phyloP scores from a whole-genome alignment of 305 asterid genomes.

The Striga hermonthica region DNA sequence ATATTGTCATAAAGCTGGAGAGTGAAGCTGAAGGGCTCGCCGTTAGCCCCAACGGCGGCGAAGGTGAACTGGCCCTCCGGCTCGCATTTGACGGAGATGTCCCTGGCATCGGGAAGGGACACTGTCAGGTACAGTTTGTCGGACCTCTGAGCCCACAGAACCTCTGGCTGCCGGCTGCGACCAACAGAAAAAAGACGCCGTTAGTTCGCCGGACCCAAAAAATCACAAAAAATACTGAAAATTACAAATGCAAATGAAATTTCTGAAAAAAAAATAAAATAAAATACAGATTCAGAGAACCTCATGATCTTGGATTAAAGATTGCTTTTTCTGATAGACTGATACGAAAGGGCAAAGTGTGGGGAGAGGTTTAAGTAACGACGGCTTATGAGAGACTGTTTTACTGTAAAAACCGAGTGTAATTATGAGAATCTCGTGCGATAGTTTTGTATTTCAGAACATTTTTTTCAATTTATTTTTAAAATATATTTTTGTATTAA shows the following conservation, averaged over 20 bases:
- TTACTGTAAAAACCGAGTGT: no score
- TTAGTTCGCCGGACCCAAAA: constrained; percentile 1
- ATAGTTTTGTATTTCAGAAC: no score
- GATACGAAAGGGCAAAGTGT: no score
- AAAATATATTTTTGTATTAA: no score
- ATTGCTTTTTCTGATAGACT: no score
- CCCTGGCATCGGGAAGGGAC: constrained; percentile 79
- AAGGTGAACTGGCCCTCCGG: constrained; percentile 56
- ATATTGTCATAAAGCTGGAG: constrained; percentile 63
- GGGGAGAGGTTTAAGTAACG: no score
- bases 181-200: constrained; percentile 27
- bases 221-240: not conserved
- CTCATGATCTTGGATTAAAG: no score
- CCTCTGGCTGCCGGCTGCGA: constrained; percentile 81
- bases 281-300: no score
- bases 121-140: constrained; percentile 79
- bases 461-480: no score
- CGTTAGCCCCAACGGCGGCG: constrained; percentile 62
- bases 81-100: constrained; percentile 62
- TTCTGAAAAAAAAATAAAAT: no score
- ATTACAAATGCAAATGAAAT: not conserved
- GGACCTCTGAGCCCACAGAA: constrained; percentile 86
- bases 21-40: constrained; percentile 53
- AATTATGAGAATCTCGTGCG: no score
- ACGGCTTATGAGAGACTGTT: no score